These are phyloP conservation scores for Wickerhamia fluorescens DNA, from an alignment of 805 yeast species.

Conservation along the genomic window DNA sequence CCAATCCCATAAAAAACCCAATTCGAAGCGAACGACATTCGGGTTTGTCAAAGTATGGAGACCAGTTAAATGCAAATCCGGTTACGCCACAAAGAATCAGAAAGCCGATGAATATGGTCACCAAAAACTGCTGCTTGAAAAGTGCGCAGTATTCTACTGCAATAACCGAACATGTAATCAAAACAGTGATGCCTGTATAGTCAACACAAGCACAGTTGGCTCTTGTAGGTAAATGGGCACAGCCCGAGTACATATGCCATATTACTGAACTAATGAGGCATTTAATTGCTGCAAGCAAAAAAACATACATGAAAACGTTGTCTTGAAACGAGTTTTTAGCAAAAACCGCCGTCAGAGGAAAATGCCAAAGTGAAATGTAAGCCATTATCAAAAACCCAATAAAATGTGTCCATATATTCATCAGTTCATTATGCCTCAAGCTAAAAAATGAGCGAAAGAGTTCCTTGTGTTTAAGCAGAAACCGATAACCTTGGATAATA, in stretches of 20 bases:
- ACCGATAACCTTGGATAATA: constrained; percentile 80
- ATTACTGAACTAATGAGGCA: constrained; percentile 73
- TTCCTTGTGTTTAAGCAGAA: constrained; percentile 53
- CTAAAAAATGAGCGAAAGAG: constrained; percentile 55
- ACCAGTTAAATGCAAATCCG: constrained; percentile 83
- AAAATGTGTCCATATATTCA: constrained; percentile 91
- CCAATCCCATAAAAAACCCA: constrained; percentile 70
- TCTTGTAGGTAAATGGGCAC: constrained; percentile 55
- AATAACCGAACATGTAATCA: constrained; percentile 83
- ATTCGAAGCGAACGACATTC: constrained; percentile 77
- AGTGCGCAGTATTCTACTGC: constrained; percentile 80
- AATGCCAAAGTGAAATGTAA: constrained; percentile 52
- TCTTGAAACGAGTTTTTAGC: constrained; percentile 32
- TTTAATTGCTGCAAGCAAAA: constrained; percentile 63
- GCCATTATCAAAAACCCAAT: constrained; percentile 56
- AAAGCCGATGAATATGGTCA: constrained; percentile 44
- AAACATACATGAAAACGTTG: constrained; percentile 51
- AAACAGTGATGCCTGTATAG: constrained; percentile 86
- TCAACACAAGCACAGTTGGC: constrained; percentile 86
- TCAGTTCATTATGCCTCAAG: constrained; percentile 74
- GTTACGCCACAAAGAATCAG: constrained; percentile 61
- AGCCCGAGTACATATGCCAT: constrained; percentile 90
- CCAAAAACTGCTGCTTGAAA: constrained; percentile 49
- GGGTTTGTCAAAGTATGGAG: constrained; percentile 84
- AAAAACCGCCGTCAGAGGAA: constrained; percentile 54